Percentiles rank a stretch among this genome's conserved stretches.
These are phyloP conservation scores for Trichoderma atrobrunneum DNA, from an alignment of 2,329 filamentous ascomycete genomes.

Conservation along the genomic window DNA sequence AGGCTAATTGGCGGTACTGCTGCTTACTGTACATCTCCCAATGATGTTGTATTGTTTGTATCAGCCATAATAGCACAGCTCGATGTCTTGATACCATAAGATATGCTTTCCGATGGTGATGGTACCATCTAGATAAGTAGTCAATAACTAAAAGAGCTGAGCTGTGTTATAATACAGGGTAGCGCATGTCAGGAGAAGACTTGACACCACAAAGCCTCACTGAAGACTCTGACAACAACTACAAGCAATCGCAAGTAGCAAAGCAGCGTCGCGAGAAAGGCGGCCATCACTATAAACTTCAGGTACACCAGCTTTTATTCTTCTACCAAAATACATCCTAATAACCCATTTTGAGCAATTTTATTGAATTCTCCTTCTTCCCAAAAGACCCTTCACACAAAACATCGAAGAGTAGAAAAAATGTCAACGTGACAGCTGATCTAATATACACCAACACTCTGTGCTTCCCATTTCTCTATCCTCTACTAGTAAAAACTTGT, in stretches of 20 bases:
- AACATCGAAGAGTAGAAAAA: not conserved
- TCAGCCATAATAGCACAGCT: not conserved
- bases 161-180: not conserved
- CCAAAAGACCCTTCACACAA: not conserved
- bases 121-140: not conserved
- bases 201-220: not conserved
- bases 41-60: not conserved
- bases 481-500: conserved; percentile 7
- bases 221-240: not conserved
- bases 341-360: not conserved
- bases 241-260: not conserved
- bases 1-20: not conserved
- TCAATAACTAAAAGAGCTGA: not conserved
- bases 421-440: conserved; percentile 1
- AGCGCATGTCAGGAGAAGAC: not conserved
- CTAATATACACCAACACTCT: conserved; percentile 15
- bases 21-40: not conserved
- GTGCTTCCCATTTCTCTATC: conserved; percentile 14
- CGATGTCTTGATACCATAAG: not conserved
- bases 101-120: not conserved
- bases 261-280: not conserved
- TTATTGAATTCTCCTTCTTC: not conserved
- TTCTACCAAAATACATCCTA: not conserved
- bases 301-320: not conserved
- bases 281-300: not conserved